Conservation (phyloP, 257 asterid species). For the Lantana camara region DNA sequence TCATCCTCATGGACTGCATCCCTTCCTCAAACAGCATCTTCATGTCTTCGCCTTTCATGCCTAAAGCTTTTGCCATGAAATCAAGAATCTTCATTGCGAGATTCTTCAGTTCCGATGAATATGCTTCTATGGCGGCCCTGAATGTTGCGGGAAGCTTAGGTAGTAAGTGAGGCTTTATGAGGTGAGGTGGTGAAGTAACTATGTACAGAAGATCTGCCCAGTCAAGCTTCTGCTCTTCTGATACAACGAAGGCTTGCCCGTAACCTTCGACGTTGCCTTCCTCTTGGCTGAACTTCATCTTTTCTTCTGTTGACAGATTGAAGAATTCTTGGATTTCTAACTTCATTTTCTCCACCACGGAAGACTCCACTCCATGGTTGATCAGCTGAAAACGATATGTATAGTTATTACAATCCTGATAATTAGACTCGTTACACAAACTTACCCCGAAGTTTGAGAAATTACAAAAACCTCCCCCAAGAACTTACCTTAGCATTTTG, state of each 20-base stretch:
- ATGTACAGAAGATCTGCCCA: conserved; percentile 53
- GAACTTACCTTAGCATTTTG: no score
- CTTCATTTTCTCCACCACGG: conserved; percentile 40
- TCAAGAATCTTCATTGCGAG: conserved; percentile 44
- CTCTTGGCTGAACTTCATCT: conserved; percentile 40
- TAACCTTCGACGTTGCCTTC: conserved; percentile 46
- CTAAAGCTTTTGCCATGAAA: conserved; percentile 43
- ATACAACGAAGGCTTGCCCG: conserved; percentile 64
- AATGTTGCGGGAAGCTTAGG: conserved; percentile 49
- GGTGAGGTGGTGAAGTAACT: conserved; percentile 35
- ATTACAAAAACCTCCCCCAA: no score
- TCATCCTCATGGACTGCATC: conserved; percentile 53
- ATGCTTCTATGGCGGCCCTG: conserved; percentile 59
- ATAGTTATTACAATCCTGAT: no score
- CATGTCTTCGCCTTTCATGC: conserved; percentile 45
- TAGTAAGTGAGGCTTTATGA: conserved; percentile 52
- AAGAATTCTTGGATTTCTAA: conserved; percentile 45
- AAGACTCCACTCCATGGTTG: conserved; percentile 53
- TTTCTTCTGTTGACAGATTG: conserved; percentile 53
- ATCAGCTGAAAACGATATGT: no score
- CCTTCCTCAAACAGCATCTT: conserved; percentile 32
- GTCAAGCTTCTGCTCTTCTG: conserved; percentile 70
- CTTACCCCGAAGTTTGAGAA: no score
- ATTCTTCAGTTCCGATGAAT: conserved; percentile 38
- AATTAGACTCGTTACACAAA: no score